phyloP scores from a whole-genome alignment of 2,329 filamentous ascomycete species.

The Dactylonectria macrodidyma region DNA sequence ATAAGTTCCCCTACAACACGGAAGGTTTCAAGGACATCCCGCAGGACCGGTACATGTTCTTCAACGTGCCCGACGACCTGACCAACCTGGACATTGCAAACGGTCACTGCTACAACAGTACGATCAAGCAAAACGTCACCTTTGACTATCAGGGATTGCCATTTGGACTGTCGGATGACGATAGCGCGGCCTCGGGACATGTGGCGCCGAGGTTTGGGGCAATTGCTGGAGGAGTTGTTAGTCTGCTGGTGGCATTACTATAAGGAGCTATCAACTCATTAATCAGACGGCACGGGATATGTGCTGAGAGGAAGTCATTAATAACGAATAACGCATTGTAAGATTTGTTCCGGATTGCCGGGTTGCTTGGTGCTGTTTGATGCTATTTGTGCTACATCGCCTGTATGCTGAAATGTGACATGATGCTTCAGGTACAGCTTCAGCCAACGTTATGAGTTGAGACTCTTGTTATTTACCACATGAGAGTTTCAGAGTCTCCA shows the following conservation, averaged over 20 bases:
- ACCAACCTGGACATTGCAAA: constrained; percentile 75
- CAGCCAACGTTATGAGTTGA: neutral
- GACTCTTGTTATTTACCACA: constrained; percentile 5
- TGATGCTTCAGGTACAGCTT: neutral
- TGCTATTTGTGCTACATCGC: neutral
- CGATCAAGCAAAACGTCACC: constrained; percentile 78
- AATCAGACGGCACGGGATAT: neutral
- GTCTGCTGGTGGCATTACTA: constrained; percentile 42
- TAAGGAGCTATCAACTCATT: constrained; percentile 22
- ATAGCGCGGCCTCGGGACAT: constrained; percentile 49
- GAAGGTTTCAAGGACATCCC: constrained; percentile 77
- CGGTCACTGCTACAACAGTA: constrained; percentile 77
- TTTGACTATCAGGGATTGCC: constrained; percentile 76
- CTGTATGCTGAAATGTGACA: constrained; percentile 7
- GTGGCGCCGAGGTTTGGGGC: constrained; percentile 40
- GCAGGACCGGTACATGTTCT: constrained; percentile 84
- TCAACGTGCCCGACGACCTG: constrained; percentile 79
- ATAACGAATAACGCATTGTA: constrained; percentile 13
- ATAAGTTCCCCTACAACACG: constrained; percentile 84
- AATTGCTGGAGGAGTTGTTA: constrained; percentile 36
- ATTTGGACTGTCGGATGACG: constrained; percentile 57
- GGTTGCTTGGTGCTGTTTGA: constrained; percentile 14
- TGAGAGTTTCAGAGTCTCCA: constrained; percentile 5
- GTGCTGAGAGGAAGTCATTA: neutral
- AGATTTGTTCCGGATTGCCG: constrained; percentile 11